These are phyloP conservation scores for Tympanopsis confertula DNA, from an alignment of 2,329 filamentous ascomycete genomes.

Conservation along the genomic window DNA sequence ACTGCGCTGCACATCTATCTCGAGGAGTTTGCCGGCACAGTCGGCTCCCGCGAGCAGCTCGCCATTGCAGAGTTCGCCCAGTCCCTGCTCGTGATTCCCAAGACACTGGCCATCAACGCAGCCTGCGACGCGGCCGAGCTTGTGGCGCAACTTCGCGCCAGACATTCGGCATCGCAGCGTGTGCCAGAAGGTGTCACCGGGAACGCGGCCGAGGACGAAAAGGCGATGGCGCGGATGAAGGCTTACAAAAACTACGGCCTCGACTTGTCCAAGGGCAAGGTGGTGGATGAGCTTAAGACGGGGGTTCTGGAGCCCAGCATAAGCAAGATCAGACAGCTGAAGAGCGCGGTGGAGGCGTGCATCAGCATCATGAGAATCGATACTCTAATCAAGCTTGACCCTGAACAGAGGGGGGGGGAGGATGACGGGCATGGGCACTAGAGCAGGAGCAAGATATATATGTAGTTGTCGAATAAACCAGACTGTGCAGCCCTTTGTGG, in stretches of 20 bases:
- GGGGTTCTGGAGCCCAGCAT: conserved; percentile 94
- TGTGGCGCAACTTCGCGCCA: conserved; percentile 84
- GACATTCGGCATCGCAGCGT: conserved; percentile 88
- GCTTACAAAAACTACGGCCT: conserved; percentile 98
- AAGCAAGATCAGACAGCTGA: conserved; percentile 96
- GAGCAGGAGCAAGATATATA: too few relatives aligned
- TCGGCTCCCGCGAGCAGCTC: conserved; percentile 91
- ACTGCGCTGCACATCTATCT: conserved; percentile 99
- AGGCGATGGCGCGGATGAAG: conserved; percentile 83
- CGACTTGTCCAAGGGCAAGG: conserved; percentile 77
- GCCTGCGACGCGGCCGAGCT: conserved; percentile 94
- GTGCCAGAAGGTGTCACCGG: conserved; percentile 55
- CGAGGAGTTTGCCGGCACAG: conserved; percentile 94
- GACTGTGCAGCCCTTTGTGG: too few relatives aligned
- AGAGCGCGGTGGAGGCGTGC: conserved; percentile 96
- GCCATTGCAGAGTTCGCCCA: conserved; percentile 96
- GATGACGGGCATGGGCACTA: conserved; percentile 85
- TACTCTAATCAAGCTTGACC: conserved; percentile 95
- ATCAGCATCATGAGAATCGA: conserved; percentile 99
- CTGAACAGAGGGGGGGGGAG: conserved; percentile 61
- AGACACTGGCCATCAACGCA: conserved; percentile 92
- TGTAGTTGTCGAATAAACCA: too few relatives aligned
- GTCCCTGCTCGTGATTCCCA: conserved; percentile 85
- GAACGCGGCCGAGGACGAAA: conserved; percentile 73
- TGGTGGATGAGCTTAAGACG: conserved; percentile 85